Conservation (phyloP, 2,329 filamentous ascomycete species). For the Paraphoma sp. region DNA sequence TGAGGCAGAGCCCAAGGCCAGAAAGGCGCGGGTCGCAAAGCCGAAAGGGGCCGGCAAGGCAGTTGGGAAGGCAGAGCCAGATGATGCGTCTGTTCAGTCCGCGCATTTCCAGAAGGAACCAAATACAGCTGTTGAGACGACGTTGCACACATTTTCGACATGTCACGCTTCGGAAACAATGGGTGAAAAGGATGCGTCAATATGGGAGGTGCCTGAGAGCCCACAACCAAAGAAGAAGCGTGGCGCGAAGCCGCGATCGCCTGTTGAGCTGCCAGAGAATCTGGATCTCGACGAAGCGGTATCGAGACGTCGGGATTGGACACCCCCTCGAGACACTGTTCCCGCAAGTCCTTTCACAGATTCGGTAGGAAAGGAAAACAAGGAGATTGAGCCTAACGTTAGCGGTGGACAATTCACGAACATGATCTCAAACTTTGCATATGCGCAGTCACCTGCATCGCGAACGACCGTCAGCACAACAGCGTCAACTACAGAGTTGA, state of each 20-base stretch:
- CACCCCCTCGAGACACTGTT: slow-evolving; percentile 40
- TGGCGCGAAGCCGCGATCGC: slow-evolving; percentile 18
- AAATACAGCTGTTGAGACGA: neutral
- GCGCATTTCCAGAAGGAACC: slow-evolving; percentile 22
- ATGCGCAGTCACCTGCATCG: slow-evolving; percentile 21
- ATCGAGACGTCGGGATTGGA: slow-evolving; percentile 44
- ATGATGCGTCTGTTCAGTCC: slow-evolving; percentile 26
- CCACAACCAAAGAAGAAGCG: slow-evolving; percentile 18
- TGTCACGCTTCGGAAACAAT: neutral
- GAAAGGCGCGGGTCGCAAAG: slow-evolving; percentile 34
- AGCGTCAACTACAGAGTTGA: slow-evolving; percentile 5
- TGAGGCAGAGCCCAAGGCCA: slow-evolving; percentile 28
- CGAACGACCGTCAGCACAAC: slow-evolving; percentile 6
- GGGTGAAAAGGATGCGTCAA: slow-evolving; percentile 10
- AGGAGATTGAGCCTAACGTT: slow-evolving; percentile 3
- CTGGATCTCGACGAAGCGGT: slow-evolving; percentile 40
- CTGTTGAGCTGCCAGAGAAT: slow-evolving; percentile 9
- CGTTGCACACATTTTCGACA: neutral
- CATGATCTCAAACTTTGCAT: slow-evolving; percentile 39
- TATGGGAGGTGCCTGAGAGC: slow-evolving; percentile 35
- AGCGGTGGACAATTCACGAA: slow-evolving; percentile 27
- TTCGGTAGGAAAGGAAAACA: slow-evolving; percentile 35
- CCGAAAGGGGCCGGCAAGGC: slow-evolving; percentile 20
- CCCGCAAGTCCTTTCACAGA: slow-evolving; percentile 16
- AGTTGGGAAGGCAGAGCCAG: slow-evolving; percentile 15